Percentiles rank a stretch among this genome's conserved stretches.
Evolutionary conservation across 805 yeast species (phyloP).

Genomic region (Wickerhamiella musiphila): DNA sequence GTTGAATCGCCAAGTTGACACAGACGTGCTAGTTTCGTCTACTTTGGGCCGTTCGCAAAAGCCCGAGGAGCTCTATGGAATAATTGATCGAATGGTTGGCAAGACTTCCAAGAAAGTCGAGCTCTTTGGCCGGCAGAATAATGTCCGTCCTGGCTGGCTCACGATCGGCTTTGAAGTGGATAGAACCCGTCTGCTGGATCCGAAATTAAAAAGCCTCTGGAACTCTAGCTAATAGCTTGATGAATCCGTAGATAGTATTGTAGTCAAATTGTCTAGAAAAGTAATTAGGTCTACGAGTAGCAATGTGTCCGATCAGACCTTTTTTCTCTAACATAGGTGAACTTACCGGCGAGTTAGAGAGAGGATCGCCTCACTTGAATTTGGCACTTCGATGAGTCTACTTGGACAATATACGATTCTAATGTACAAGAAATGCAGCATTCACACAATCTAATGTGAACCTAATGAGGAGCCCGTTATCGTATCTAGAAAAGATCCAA

Average conservation of each 20-base stretch:
- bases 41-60: constrained; percentile 81
- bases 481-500: no score
- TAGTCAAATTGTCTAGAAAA: constrained; percentile 1
- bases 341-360: no score
- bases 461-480: no score
- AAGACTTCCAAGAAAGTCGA: constrained; percentile 62
- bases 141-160: constrained; percentile 79
- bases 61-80: constrained; percentile 79
- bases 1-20: constrained; percentile 48
- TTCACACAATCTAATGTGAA: no score
- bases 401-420: no score
- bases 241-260: neutral
- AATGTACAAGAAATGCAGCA: no score
- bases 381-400: no score
- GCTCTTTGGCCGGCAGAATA: constrained; percentile 76
- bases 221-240: neutral
- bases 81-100: constrained; percentile 75
- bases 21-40: constrained; percentile 61
- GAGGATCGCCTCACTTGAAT: no score
- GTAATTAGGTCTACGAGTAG: no score
- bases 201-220: constrained; percentile 6
- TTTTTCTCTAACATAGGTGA: no score
- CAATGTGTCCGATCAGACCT: no score
- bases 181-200: constrained; percentile 7
- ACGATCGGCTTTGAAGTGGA: constrained; percentile 21